A percentile compares a stretch with the other conserved stretches of the same genome.
Evolutionary conservation across 305 asterid species (phyloP).

Genomic region (Fraxinus xanthoxyloides): DNA sequence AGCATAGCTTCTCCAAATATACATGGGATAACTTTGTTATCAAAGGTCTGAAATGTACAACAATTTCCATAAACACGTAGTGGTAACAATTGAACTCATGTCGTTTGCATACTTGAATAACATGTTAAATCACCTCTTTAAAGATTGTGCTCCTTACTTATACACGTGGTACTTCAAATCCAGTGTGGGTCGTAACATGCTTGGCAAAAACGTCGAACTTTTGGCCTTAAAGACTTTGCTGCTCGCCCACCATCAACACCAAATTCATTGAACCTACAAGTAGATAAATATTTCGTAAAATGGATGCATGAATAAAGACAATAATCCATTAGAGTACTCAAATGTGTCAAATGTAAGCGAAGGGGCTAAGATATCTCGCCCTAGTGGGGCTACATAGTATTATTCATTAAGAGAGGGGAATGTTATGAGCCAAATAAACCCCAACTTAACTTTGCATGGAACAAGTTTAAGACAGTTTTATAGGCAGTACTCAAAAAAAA

Average conservation of each 20-base stretch:
- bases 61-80: not conserved
- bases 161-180: constrained; percentile 51
- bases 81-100: not conserved
- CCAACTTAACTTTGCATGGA: not conserved
- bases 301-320: not conserved
- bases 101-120: not conserved
- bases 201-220: constrained; percentile 59
- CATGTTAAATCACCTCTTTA: not conserved
- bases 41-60: not conserved
- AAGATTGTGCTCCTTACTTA: constrained; percentile 44
- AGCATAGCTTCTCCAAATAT: not conserved
- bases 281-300: not conserved
- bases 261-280: constrained; percentile 61
- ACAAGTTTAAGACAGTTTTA: not conserved
- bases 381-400: no score
- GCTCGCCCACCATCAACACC: constrained; percentile 85
- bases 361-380: no score
- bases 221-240: constrained; percentile 47
- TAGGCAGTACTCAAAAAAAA: not conserved
- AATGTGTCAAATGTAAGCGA: no score
- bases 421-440: not conserved
- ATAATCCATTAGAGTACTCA: not conserved
- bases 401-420: no score
- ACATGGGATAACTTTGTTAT: not conserved
- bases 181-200: constrained; percentile 55